These are phyloP conservation scores for Baorangia bicolor DNA, from an alignment of 768 basidiomycete species.

Conservation along the genomic window DNA sequence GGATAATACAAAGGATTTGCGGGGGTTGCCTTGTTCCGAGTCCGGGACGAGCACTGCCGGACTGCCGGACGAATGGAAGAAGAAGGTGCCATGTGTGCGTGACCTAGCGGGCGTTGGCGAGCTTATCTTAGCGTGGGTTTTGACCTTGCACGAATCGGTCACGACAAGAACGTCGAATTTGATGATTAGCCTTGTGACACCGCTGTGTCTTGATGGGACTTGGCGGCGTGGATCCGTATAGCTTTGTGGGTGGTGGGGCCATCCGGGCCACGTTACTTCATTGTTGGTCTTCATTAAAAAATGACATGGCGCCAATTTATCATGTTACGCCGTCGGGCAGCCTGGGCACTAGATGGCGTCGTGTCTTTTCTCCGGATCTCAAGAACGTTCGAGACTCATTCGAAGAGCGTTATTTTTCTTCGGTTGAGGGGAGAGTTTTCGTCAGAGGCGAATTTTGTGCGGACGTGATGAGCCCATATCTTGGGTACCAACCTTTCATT, in stretches of 20 bases:
- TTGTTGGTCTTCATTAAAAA: neutral
- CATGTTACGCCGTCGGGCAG: neutral
- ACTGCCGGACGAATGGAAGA: neutral
- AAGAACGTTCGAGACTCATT: neutral
- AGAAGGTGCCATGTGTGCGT: neutral
- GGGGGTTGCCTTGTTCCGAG: neutral
- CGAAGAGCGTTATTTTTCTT: neutral
- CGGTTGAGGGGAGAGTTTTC: neutral
- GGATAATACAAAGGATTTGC: neutral
- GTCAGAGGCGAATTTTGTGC: conserved; percentile 10
- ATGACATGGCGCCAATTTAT: neutral
- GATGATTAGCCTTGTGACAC: conserved; percentile 8
- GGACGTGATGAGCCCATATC: neutral
- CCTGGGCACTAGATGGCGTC: too few relatives aligned
- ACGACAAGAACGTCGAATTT: neutral
- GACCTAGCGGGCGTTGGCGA: neutral
- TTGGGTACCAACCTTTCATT: neutral
- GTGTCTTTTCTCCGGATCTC: neutral
- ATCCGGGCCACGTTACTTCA: neutral
- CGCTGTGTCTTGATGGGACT: neutral
- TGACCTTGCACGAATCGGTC: neutral
- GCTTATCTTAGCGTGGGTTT: neutral
- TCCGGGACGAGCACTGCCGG: neutral
- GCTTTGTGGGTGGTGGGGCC: neutral
- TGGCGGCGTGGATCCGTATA: neutral